A percentile compares a stretch with the other conserved stretches of the same genome.
phyloP scores from a whole-genome alignment of 441 rosid species.

The Croton laevigatus region DNA sequence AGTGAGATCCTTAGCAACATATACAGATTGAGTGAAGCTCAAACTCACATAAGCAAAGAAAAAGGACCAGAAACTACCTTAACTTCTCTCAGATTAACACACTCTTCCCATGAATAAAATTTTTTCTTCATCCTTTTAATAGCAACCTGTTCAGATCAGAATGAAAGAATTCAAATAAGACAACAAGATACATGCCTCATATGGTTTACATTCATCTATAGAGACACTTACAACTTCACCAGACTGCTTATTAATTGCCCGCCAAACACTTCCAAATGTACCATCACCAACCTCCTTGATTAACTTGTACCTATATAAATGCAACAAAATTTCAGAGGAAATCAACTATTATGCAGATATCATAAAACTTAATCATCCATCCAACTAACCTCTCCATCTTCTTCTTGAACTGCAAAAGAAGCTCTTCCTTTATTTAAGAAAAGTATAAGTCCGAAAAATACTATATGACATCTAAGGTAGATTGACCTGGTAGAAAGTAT shows the following conservation, averaged over 20 bases:
- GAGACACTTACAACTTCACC: constrained; percentile 85
- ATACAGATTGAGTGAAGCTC: not conserved
- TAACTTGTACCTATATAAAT: constrained; percentile 53
- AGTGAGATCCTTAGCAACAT: constrained; percentile 13
- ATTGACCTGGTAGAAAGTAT: constrained; percentile 33
- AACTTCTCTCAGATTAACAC: constrained; percentile 89
- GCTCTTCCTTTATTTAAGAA: constrained; percentile 50
- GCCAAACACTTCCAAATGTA: constrained; percentile 97
- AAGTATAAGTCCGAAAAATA: constrained; percentile 28
- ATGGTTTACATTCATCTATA: not conserved
- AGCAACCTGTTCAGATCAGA: constrained; percentile 55
- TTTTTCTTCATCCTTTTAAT: constrained; percentile 97
- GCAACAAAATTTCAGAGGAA: constrained; percentile 7
- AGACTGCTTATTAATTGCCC: constrained; percentile 71
- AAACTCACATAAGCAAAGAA: not conserved
- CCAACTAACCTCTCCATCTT: constrained; percentile 79
- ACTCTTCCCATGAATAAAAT: constrained; percentile 95
- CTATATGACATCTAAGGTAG: constrained; percentile 38
- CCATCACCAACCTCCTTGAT: constrained; percentile 96
- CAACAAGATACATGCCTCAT: not conserved
- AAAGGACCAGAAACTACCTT: constrained; percentile 50
- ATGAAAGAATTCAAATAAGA: not conserved
- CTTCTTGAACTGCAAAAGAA: constrained; percentile 33
- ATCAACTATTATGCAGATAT: constrained; percentile 5
- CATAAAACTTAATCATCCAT: not conserved